Evolutionary conservation across 805 yeast genomes (phyloP).

Genomic region (Kuraishia piskuri): DNA sequence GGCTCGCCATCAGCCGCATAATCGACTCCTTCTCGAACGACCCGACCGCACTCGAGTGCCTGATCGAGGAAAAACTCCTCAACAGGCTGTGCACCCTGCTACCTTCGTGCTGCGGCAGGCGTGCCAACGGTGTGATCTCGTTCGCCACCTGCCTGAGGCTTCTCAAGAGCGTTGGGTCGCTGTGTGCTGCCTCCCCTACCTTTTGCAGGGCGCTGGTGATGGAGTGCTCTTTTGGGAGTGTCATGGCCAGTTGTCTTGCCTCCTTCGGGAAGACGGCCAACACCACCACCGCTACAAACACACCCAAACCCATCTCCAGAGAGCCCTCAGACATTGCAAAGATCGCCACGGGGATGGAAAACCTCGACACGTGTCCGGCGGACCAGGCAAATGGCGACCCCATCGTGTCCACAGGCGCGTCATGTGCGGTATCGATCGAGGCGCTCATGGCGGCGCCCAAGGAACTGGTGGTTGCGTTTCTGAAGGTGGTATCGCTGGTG

Average conservation of each 20-base stretch:
- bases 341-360: not conserved
- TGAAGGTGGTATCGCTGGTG: conserved; percentile 47
- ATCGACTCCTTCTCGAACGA: conserved; percentile 38
- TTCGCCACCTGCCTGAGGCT: conserved; percentile 32
- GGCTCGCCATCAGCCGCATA: conserved; percentile 55
- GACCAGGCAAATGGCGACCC: conserved; percentile 15
- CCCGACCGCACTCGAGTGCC: conserved; percentile 34
- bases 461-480: conserved; percentile 45
- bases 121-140: conserved; percentile 15
- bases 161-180: conserved; percentile 34
- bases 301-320: not conserved
- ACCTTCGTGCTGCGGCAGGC: conserved; percentile 18
- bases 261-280: not conserved
- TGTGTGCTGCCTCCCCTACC: conserved; percentile 32
- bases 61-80: conserved; percentile 28
- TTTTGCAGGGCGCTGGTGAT: conserved; percentile 36
- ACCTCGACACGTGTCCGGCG: not conserved
- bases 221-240: conserved; percentile 38
- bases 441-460: conserved; percentile 68
- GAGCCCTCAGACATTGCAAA: not conserved
- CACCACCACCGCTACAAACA: too few species aligned
- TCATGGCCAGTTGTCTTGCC: conserved; percentile 36
- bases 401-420: too few species aligned
- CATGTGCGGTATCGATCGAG: conserved; percentile 50
- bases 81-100: conserved; percentile 18